Conservation (phyloP, 2,329 filamentous ascomycete species). For the Ceratocystis cubensis region DNA sequence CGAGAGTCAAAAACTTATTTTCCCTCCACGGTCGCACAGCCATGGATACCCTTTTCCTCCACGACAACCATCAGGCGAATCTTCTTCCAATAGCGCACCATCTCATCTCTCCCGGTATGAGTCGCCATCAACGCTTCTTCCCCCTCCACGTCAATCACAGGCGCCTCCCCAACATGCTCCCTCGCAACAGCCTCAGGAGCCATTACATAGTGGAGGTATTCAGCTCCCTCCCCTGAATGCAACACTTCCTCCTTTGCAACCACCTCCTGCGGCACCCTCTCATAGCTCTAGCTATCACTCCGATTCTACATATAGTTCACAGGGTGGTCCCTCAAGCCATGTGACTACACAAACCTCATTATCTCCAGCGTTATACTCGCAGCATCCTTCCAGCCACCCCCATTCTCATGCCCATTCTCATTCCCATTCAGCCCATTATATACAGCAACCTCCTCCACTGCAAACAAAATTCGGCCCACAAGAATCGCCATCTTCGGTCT, state of each 20-base stretch:
- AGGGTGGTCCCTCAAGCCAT: not conserved
- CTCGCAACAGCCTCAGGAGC: not conserved
- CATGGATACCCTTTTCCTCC: not conserved
- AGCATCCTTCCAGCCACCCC: not conserved
- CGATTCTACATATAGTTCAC: constrained; percentile 8
- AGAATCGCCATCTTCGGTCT: not conserved
- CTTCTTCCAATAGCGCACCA: not conserved
- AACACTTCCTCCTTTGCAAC: constrained; percentile 12
- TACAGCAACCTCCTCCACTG: constrained; percentile 12
- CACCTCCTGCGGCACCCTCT: constrained; percentile 15
- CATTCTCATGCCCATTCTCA: constrained; percentile 7
- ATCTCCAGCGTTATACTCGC: not conserved
- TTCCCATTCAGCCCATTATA: constrained; percentile 10
- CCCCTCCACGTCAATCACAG: constrained; percentile 7
- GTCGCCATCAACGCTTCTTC: constrained; percentile 1
- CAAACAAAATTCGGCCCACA: constrained; percentile 11
- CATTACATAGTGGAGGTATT: not conserved
- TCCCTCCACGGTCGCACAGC: constrained; percentile 6
- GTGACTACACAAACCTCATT: not conserved
- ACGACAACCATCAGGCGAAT: not conserved
- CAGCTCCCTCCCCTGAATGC: constrained; percentile 8
- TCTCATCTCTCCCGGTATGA: not conserved
- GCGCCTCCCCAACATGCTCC: constrained; percentile 19
- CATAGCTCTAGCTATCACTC: constrained; percentile 18
- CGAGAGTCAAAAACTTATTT: not conserved